Percentiles rank a stretch among this genome's conserved stretches.
phyloP scores from a whole-genome alignment of 768 basidiomycete species.

The Amylocystis lapponica region DNA sequence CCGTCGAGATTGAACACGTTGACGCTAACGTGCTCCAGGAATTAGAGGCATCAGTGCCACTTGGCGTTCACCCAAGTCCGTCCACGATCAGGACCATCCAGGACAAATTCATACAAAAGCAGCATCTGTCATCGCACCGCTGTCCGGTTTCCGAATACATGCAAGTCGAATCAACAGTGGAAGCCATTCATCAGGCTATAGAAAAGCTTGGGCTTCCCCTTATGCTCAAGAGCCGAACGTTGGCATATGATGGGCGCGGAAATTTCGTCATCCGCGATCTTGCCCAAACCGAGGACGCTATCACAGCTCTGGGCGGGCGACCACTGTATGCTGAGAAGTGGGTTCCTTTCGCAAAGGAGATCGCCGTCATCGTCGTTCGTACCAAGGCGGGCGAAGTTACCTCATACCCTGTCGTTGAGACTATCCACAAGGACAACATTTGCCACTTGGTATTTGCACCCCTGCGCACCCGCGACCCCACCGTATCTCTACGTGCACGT shows the following conservation, averaged over 20 bases:
- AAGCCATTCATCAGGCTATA: slow-evolving; percentile 48
- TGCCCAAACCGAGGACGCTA: slow-evolving; percentile 43
- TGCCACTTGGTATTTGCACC: slow-evolving; percentile 93
- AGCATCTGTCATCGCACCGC: slow-evolving; percentile 43
- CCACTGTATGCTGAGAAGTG: slow-evolving; percentile 93
- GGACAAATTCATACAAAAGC: slow-evolving; percentile 63
- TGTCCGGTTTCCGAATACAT: slow-evolving; percentile 57
- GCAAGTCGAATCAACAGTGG: slow-evolving; percentile 46
- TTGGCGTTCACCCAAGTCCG: slow-evolving; percentile 65
- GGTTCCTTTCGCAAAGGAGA: slow-evolving; percentile 83
- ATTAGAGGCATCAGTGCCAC: slow-evolving; percentile 35
- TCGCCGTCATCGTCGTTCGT: slow-evolving; percentile 96
- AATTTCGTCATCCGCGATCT: slow-evolving; percentile 71
- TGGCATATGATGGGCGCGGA: slow-evolving; percentile 95
- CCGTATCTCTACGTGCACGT: slow-evolving; percentile 55
- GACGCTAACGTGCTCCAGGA: slow-evolving; percentile 68
- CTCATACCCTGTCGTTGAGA: slow-evolving; percentile 92
- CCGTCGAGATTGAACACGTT: slow-evolving; percentile 97
- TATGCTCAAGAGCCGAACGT: slow-evolving; percentile 93
- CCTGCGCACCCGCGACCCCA: slow-evolving; percentile 53
- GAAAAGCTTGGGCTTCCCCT: slow-evolving; percentile 71
- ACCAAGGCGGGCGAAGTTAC: slow-evolving; percentile 63
- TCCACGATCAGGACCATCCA: slow-evolving; percentile 83
- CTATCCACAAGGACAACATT: slow-evolving; percentile 89
- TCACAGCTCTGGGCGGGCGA: slow-evolving; percentile 57